Conservation (phyloP, 1,284 basidiomycete species). For the Ustilago nuda region DNA sequence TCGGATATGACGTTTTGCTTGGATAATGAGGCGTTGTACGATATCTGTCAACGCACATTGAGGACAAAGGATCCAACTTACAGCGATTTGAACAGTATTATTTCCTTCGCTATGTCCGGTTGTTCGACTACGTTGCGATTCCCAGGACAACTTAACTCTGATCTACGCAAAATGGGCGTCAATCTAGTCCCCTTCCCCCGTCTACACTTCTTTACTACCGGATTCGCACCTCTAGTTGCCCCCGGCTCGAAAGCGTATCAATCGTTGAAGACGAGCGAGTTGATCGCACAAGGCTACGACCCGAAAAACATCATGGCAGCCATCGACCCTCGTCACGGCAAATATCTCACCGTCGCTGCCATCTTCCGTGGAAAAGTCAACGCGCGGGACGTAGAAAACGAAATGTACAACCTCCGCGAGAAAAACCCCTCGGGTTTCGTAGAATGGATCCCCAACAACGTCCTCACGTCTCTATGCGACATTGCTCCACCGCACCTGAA, state of each 20-base stretch:
- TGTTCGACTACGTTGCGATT: slow-evolving; percentile 95
- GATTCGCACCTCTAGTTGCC: slow-evolving; percentile 68
- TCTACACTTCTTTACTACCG: slow-evolving; percentile 69
- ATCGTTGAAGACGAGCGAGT: slow-evolving; percentile 64
- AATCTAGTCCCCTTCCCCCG: slow-evolving; percentile 76
- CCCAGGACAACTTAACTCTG: slow-evolving; percentile 93
- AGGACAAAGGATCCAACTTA: slow-evolving; percentile 74
- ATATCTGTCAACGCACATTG: slow-evolving; percentile 81
- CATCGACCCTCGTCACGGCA: slow-evolving; percentile 85
- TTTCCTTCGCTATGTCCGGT: slow-evolving; percentile 97
- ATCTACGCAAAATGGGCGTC: slow-evolving; percentile 90
- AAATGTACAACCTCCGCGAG: slow-evolving; percentile 67
- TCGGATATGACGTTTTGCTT: slow-evolving; percentile 89
- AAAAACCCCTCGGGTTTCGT: slow-evolving; percentile 65
- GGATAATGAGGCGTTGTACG: slow-evolving; percentile 94
- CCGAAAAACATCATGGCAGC: slow-evolving; percentile 74
- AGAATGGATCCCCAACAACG: slow-evolving; percentile 70
- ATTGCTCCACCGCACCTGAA: slow-evolving; percentile 65
- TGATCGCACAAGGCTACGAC: slow-evolving; percentile 66
- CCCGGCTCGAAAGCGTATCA: slow-evolving; percentile 73
- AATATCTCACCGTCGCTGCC: slow-evolving; percentile 87
- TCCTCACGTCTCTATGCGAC: slow-evolving; percentile 67
- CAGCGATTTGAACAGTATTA: slow-evolving; percentile 74
- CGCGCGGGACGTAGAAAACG: slow-evolving; percentile 71
- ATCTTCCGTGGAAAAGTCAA: slow-evolving; percentile 78